A percentile compares a stretch with the other conserved stretches of the same genome.
Evolutionary conservation across 352 stramenopile species (phyloP).

Genomic region (Phytopythium montanum): DNA sequence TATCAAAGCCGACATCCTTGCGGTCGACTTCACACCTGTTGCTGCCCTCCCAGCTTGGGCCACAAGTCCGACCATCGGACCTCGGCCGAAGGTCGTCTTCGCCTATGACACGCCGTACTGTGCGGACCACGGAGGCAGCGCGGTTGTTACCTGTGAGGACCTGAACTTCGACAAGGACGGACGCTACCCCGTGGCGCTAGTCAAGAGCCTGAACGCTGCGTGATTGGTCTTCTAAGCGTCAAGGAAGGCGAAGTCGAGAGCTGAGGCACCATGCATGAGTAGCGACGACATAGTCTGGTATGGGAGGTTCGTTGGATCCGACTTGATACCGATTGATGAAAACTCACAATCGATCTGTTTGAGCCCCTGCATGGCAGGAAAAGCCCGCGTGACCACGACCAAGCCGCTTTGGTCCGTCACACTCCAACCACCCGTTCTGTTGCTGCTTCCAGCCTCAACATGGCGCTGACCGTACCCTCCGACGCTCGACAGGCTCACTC

Average conservation of each 20-base stretch:
- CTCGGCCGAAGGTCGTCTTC: slow-evolving; percentile 5
- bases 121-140: neutral
- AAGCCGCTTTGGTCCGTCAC: neutral
- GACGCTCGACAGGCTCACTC: neutral
- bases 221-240: neutral
- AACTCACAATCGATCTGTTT: too few relatives aligned
- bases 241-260: neutral
- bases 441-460: neutral
- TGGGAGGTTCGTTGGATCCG: too few relatives aligned
- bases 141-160: neutral
- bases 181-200: neutral
- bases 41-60: slow-evolving; percentile 8
- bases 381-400: too few relatives aligned
- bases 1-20: slow-evolving; percentile 4
- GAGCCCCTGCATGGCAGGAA: too few relatives aligned
- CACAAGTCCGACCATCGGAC: neutral
- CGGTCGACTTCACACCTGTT: slow-evolving; percentile 12
- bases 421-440: neutral
- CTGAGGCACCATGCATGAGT: neutral
- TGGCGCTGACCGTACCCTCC: neutral
- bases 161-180: slow-evolving; percentile 5
- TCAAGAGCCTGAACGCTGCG: neutral
- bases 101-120: slow-evolving; percentile 14
- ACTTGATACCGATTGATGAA: too few relatives aligned
- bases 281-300: neutral